These are phyloP conservation scores for Pistacia vera DNA, from an alignment of 345 rosid species.

Conservation along the genomic window DNA sequence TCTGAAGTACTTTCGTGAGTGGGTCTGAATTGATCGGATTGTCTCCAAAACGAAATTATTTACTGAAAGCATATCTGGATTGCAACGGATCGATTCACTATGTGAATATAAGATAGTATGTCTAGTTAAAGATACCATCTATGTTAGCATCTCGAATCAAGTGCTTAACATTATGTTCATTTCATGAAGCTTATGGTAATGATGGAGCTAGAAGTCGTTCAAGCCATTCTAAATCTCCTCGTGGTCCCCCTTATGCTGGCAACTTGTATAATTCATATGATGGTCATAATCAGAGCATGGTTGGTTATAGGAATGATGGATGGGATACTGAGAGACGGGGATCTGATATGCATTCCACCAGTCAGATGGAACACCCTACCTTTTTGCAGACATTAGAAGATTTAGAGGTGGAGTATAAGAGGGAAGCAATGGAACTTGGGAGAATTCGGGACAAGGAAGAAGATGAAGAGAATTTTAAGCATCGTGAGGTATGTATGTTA, in stretches of 20 bases:
- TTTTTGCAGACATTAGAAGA: slow-evolving; percentile 75
- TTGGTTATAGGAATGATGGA: slow-evolving; percentile 68
- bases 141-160: slow-evolving; percentile 54
- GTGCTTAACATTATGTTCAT: slow-evolving; percentile 84
- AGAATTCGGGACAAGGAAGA: slow-evolving; percentile 86
- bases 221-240: slow-evolving; percentile 93
- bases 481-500: slow-evolving; percentile 78
- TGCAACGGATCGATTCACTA: slow-evolving; percentile 54
- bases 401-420: slow-evolving; percentile 77
- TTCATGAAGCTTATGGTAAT: slow-evolving; percentile 99
- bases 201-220: slow-evolving; percentile 88
- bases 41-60: slow-evolving; percentile 46
- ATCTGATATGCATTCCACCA: slow-evolving; percentile 60
- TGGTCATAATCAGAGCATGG: slow-evolving; percentile 60
- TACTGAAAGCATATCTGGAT: slow-evolving; percentile 50
- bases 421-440: slow-evolving; percentile 75
- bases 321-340: slow-evolving; percentile 76
- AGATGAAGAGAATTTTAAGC: slow-evolving; percentile 92
- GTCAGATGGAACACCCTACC: slow-evolving; percentile 67
- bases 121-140: slow-evolving; percentile 55
- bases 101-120: slow-evolving; percentile 47
- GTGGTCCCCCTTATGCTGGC: slow-evolving; percentile 60
- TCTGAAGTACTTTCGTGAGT: slow-evolving; percentile 58
- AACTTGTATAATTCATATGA: slow-evolving; percentile 71
- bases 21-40: slow-evolving; percentile 49